Evolutionary conservation across 257 asterid species (phyloP), one percentile per base, ranked within the genome.

Genomic region (Linderniella brevidens): DNA sequence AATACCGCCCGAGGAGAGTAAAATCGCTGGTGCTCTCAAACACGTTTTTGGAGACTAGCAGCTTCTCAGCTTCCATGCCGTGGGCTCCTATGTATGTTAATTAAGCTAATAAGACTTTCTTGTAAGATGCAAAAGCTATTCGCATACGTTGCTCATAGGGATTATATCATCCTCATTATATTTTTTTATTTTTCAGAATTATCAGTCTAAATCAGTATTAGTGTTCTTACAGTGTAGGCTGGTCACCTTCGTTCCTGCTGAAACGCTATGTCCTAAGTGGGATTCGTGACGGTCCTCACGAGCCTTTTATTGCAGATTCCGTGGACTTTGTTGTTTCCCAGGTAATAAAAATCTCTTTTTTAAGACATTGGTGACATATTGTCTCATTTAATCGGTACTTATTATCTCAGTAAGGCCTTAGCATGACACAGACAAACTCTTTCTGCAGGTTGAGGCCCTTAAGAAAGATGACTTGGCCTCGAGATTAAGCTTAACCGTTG

Each of bases 281-380:
- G 54, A 90, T 90, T 50, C 96, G 78, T 36, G 87, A 70, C 54
- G 94, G 96, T 52, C 96, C 96, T 50, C 94, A 74, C 57, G 99
- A 90, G 67, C 99, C 96, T 50, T 90, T 90, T 56, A 85, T 90
- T 61, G 96, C 99, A 41, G 99, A 90, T 61, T 85, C 99, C 11
- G 93, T 90, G 50, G 99, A 90, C 61, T 85, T 90, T 63, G 87
- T 90, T 36, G 99, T 90, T 73, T 77, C 96, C 45, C 99, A 90
- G 99, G 99, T 90, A 61, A 59, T n/a, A n/a, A 45, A 41, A 13
- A 56, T 55, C 44, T 14, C 16, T 32, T 6, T 25, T 6, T 25
- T 25, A 25, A 3, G 6, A 25, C 32, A 25, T 25, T 6, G 32
- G 6, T 25, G 32, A 25, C 6, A 6, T 25, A 25, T 2, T 25